phyloP scores from a whole-genome alignment of 768 basidiomycete genomes.

The Pleurotus ostreatus region DNA sequence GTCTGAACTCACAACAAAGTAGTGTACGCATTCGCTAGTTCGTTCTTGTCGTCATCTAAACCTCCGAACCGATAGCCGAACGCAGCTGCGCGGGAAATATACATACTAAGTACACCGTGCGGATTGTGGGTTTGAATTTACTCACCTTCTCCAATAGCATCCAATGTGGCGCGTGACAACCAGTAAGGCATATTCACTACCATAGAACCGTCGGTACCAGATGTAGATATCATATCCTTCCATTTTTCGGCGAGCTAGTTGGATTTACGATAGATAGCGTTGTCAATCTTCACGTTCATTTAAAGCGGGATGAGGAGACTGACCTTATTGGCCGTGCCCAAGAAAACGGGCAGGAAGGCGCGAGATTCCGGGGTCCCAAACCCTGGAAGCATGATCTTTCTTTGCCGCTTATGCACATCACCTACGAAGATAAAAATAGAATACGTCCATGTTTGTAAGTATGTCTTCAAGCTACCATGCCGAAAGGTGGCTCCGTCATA shows the following conservation, averaged over 20 bases:
- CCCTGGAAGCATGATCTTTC: slow-evolving; percentile 52
- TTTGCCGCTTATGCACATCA: slow-evolving; percentile 49
- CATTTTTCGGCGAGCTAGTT: slow-evolving; percentile 44
- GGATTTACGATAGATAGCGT: background rate
- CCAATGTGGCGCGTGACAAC: slow-evolving; percentile 47
- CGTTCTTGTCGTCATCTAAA: slow-evolving; percentile 20
- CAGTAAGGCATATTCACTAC: slow-evolving; percentile 47
- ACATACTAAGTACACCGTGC: background rate
- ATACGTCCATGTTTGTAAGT: background rate
- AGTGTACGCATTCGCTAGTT: no score
- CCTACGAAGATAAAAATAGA: slow-evolving; percentile 14
- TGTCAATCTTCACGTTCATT: background rate
- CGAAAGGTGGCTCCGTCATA: no score
- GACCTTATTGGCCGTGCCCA: slow-evolving; percentile 38
- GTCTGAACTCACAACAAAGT: no score
- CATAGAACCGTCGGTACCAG: slow-evolving; percentile 31
- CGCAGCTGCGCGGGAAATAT: slow-evolving; percentile 29
- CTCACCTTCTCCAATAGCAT: slow-evolving; percentile 47
- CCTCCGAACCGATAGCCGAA: slow-evolving; percentile 57
- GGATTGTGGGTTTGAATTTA: background rate
- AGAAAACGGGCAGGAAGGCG: slow-evolving; percentile 47
- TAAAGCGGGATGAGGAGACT: slow-evolving; percentile 13
- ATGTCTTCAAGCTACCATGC: background rate
- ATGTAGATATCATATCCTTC: slow-evolving; percentile 41
- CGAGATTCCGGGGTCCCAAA: slow-evolving; percentile 50